These are phyloP conservation scores for Penicillium macrosclerotiorum DNA, from an alignment of 495 filamentous ascomycete genomes.

Conservation along the genomic window DNA sequence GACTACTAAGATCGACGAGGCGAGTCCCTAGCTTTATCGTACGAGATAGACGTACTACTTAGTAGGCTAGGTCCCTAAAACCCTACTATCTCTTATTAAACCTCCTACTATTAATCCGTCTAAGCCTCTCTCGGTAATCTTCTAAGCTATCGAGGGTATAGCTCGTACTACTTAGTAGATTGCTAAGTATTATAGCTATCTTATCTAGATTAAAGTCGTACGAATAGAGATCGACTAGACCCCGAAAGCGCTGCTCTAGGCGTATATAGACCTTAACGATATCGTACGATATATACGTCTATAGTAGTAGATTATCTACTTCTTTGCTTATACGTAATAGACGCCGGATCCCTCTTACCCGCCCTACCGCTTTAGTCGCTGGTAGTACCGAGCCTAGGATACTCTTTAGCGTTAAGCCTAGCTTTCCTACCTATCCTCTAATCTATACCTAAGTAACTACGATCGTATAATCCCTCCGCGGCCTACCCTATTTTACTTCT, in stretches of 20 bases:
- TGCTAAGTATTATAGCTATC: background rate
- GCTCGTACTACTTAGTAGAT: background rate
- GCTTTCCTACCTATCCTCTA: background rate
- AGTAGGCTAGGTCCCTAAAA: background rate
- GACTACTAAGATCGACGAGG: background rate
- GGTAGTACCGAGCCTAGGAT: background rate
- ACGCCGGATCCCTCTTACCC: background rate
- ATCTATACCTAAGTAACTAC: background rate
- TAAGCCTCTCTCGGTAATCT: background rate
- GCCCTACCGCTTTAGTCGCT: background rate
- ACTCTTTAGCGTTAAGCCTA: background rate
- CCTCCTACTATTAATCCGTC: too few relatives aligned
- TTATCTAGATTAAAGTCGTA: background rate
- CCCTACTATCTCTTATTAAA: too few relatives aligned
- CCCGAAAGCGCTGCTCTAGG: background rate
- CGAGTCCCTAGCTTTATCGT: background rate
- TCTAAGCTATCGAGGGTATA: background rate
- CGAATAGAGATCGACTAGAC: background rate
- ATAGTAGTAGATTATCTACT: background rate
- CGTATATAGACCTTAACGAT: background rate
- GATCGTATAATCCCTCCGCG: background rate
- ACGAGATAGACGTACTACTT: background rate
- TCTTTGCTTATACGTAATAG: background rate
- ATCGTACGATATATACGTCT: background rate
- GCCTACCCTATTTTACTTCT: background rate